Evolutionary conservation across 176 grass and related monocot genomes (phyloP).

Genomic region (Avena insularis): DNA sequence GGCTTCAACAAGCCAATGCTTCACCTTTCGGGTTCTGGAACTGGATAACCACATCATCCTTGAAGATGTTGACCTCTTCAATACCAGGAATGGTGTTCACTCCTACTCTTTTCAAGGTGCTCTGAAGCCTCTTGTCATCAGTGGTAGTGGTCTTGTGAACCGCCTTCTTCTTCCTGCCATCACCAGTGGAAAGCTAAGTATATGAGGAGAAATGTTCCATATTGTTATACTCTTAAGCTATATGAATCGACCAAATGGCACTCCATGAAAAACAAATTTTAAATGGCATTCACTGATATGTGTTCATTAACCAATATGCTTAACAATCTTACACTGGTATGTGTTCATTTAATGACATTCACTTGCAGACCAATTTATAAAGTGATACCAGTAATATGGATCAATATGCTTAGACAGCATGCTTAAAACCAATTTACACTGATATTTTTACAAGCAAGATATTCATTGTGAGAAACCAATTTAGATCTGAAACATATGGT

Average conservation of each 20-base stretch:
- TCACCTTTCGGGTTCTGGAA: slow-evolving; percentile 80
- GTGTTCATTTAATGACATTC: background rate
- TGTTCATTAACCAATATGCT: background rate
- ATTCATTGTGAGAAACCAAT: background rate
- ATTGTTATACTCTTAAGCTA: background rate
- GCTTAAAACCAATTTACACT: too few relatives aligned
- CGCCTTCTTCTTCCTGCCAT: slow-evolving; percentile 88
- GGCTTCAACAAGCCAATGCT: background rate
- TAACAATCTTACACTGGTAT: too few relatives aligned
- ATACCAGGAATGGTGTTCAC: slow-evolving; percentile 74
- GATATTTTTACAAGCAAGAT: too few relatives aligned
- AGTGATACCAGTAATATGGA: background rate
- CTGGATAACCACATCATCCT: slow-evolving; percentile 79
- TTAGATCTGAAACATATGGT: background rate
- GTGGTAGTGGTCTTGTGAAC: slow-evolving; percentile 79
- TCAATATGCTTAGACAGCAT: background rate
- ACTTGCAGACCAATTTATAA: background rate
- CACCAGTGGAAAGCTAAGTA: slow-evolving; percentile 8
- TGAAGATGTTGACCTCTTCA: slow-evolving; percentile 88
- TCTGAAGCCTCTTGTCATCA: slow-evolving; percentile 84
- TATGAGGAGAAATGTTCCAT: background rate
- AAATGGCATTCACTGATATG: background rate
- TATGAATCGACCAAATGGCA: background rate
- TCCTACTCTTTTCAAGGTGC: slow-evolving; percentile 84
- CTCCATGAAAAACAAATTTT: too few relatives aligned